These are phyloP conservation scores for Phytophthora capsici DNA, from an alignment of 352 stramenopile species.

Conservation along the genomic window DNA sequence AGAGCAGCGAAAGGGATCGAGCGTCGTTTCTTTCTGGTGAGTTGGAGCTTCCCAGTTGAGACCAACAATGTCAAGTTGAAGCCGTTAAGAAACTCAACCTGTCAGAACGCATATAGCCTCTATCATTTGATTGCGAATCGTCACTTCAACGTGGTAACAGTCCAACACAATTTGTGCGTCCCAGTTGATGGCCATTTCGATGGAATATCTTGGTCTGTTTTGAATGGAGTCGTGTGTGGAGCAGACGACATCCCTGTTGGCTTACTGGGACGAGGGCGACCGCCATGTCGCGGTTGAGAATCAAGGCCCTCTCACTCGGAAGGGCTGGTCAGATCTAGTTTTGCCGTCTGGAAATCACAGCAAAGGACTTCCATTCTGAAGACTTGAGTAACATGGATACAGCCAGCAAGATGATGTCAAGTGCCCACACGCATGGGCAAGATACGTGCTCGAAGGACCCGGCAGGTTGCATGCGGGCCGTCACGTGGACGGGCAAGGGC, in stretches of 20 bases:
- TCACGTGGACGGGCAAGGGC: slow-evolving; percentile 63
- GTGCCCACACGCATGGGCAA: slow-evolving; percentile 23
- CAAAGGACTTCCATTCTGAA: neutral
- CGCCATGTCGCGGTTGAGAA: slow-evolving; percentile 18
- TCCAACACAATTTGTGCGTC: neutral
- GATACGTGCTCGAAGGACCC: slow-evolving; percentile 44
- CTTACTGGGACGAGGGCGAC: slow-evolving; percentile 5
- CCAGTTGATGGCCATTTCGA: slow-evolving; percentile 12
- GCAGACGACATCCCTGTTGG: slow-evolving; percentile 15
- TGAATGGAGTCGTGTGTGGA: neutral
- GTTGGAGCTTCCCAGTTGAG: slow-evolving; percentile 22
- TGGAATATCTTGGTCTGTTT: slow-evolving; percentile 19
- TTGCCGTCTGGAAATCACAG: slow-evolving; percentile 25
- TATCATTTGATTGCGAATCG: slow-evolving; percentile 28
- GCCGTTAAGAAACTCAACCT: slow-evolving; percentile 32
- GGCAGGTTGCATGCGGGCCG: slow-evolving; percentile 62
- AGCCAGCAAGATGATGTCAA: slow-evolving; percentile 37
- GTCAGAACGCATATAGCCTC: slow-evolving; percentile 14
- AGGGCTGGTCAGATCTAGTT: slow-evolving; percentile 28
- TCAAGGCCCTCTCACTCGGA: neutral
- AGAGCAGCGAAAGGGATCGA: slow-evolving; percentile 23
- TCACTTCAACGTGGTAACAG: slow-evolving; percentile 3
- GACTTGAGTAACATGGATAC: slow-evolving; percentile 23
- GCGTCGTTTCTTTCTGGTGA: slow-evolving; percentile 24
- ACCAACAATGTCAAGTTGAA: slow-evolving; percentile 24